Evolutionary conservation across 371 early-diverging fungal species (phyloP).

Genomic region (Actinomucor elegans): DNA sequence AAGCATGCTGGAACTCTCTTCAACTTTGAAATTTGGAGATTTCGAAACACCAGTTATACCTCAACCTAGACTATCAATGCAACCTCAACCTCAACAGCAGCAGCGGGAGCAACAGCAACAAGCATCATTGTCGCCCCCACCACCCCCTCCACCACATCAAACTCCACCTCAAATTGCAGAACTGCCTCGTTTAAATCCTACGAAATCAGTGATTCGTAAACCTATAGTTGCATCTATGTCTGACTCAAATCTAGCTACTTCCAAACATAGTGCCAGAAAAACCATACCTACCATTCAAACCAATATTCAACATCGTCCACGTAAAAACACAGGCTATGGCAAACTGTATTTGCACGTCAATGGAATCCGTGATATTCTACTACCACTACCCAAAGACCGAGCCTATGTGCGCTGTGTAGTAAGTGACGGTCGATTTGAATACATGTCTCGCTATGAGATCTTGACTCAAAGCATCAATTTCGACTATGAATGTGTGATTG

Average conservation of each 20-base stretch:
- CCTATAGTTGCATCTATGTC: background rate
- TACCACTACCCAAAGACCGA: constrained; percentile 44
- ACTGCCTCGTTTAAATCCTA: background rate
- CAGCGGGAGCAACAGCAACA: background rate
- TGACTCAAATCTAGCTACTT: background rate
- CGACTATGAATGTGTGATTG: constrained; percentile 41
- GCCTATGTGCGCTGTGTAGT: constrained; percentile 49
- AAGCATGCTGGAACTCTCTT: background rate
- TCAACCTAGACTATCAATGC: no score
- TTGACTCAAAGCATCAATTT: constrained; percentile 27
- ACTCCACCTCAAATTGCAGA: constrained; percentile 6
- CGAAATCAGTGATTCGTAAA: constrained; percentile 4
- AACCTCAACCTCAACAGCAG: no score
- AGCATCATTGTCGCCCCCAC: background rate
- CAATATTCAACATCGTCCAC: background rate
- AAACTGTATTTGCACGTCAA: constrained; percentile 45
- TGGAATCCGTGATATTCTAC: constrained; percentile 32
- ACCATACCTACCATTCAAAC: background rate
- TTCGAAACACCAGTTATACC: constrained; percentile 6
- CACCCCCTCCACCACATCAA: background rate
- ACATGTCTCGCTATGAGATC: constrained; percentile 47
- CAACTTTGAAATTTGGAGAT: constrained; percentile 1
- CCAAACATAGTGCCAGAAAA: background rate
- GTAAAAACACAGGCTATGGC: constrained; percentile 12
- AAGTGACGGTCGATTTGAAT: constrained; percentile 49